phyloP scores from a whole-genome alignment of 2,329 filamentous ascomycete species.

The Elsinoe necatrix region DNA sequence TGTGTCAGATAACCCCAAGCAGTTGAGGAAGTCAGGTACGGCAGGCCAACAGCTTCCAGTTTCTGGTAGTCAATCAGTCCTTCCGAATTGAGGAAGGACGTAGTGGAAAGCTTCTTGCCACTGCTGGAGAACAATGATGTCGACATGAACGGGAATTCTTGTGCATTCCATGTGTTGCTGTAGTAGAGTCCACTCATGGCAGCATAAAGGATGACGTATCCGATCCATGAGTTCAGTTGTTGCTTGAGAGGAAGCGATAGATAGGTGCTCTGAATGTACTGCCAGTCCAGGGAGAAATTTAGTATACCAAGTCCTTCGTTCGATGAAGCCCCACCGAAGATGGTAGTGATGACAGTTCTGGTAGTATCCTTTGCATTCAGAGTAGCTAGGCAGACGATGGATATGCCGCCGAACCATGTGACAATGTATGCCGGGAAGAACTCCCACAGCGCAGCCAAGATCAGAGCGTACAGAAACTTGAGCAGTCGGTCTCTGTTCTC shows the following conservation, averaged over 20 bases:
- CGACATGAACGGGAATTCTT: constrained; percentile 48
- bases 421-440: constrained; percentile 49
- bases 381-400: constrained; percentile 46
- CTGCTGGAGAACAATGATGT: constrained; percentile 37
- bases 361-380: constrained; percentile 44
- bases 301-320: constrained; percentile 48
- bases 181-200: constrained; percentile 48
- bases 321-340: constrained; percentile 46
- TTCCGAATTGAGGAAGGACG: constrained; percentile 32
- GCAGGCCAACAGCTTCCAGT: constrained; percentile 39
- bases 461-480: constrained; percentile 46
- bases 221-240: constrained; percentile 36
- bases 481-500: constrained; percentile 45
- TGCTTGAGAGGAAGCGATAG: constrained; percentile 45
- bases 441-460: constrained; percentile 44
- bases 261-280: constrained; percentile 46
- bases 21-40: constrained; percentile 43
- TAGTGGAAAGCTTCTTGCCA: constrained; percentile 33
- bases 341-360: constrained; percentile 37
- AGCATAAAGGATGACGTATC: constrained; percentile 42
- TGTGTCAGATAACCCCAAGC: constrained; percentile 43
- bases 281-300: constrained; percentile 47
- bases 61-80: constrained; percentile 37
- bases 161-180: constrained; percentile 40
- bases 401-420: constrained; percentile 48